A percentile compares a stretch with the other conserved stretches of the same genome.
Evolutionary conservation across 2,329 filamentous ascomycete genomes (phyloP).

Genomic region (Xylaria sp.): DNA sequence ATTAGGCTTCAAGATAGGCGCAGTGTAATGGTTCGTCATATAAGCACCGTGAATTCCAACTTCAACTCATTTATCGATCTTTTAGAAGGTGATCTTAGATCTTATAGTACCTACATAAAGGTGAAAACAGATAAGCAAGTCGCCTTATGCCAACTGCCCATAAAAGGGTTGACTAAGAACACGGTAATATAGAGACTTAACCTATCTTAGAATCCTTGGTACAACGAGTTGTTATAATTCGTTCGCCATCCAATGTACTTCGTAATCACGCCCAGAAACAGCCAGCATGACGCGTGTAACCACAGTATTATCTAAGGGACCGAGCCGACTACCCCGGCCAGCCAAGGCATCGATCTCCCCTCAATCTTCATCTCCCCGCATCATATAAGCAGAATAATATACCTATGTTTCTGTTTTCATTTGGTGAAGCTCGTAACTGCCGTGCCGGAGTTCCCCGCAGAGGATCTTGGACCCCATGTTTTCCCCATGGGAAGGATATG

Average conservation of each 20-base stretch:
- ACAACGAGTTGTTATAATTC: too few species aligned
- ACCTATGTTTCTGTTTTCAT: neutral
- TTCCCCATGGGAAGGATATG: neutral
- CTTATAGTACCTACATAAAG: too few species aligned
- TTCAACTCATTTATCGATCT: too few species aligned
- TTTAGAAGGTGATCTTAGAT: too few species aligned
- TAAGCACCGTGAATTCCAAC: too few species aligned
- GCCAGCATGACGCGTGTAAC: neutral
- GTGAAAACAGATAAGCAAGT: too few species aligned
- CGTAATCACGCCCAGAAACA: neutral
- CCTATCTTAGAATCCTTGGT: too few species aligned
- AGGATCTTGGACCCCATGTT: constrained; percentile 3
- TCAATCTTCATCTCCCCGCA: constrained; percentile 17
- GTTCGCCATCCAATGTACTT: neutral
- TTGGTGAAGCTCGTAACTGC: constrained; percentile 21
- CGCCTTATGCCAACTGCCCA: neutral
- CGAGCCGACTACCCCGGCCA: constrained; percentile 5
- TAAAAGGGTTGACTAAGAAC: too few species aligned
- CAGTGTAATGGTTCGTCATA: too few species aligned
- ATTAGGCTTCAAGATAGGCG: too few species aligned
- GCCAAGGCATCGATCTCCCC: constrained; percentile 18
- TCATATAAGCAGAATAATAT: neutral
- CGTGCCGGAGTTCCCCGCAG: constrained; percentile 27
- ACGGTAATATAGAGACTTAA: too few species aligned
- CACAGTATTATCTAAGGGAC: neutral